Conservation (phyloP, 2,329 filamentous ascomycete genomes). For the Neofusicoccum laricinum region DNA sequence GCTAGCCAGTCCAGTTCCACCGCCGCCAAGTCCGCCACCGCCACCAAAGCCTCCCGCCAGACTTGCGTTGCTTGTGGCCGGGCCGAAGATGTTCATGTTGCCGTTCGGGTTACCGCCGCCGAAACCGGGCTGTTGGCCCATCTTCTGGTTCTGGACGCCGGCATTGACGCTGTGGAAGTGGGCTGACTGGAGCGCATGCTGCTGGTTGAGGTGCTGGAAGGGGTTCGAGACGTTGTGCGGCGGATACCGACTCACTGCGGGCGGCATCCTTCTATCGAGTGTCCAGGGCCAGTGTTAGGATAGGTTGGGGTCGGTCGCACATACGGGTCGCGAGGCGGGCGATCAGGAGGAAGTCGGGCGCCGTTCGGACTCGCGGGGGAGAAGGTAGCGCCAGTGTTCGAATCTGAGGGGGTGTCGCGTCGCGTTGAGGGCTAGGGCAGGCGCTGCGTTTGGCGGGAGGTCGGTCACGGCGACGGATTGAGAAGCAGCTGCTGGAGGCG, state of each 20-base stretch:
- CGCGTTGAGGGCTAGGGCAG: background rate
- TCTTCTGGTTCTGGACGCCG: conserved; percentile 44
- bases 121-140: conserved; percentile 69
- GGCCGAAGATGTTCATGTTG: conserved; percentile 58
- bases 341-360: conserved; percentile 5
- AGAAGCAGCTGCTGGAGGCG: background rate
- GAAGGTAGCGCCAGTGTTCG: background rate
- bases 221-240: conserved; percentile 57
- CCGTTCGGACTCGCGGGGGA: background rate
- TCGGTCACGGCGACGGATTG: background rate
- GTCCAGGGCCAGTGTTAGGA: conserved; percentile 11
- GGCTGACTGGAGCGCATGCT: conserved; percentile 30
- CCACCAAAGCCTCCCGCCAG: conserved; percentile 56
- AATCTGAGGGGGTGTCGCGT: background rate
- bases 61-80: conserved; percentile 49
- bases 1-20: conserved; percentile 71
- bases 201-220: conserved; percentile 56
- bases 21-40: conserved; percentile 49
- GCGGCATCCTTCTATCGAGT: conserved; percentile 49
- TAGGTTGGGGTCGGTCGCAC: conserved; percentile 5
- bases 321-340: conserved; percentile 12
- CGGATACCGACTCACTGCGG: conserved; percentile 57
- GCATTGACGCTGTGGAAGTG: conserved; percentile 44
- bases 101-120: conserved; percentile 52
- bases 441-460: conserved; percentile 9